phyloP scores from a whole-genome alignment of 2,329 filamentous ascomycete genomes.

The Amesomyces nigricolor region DNA sequence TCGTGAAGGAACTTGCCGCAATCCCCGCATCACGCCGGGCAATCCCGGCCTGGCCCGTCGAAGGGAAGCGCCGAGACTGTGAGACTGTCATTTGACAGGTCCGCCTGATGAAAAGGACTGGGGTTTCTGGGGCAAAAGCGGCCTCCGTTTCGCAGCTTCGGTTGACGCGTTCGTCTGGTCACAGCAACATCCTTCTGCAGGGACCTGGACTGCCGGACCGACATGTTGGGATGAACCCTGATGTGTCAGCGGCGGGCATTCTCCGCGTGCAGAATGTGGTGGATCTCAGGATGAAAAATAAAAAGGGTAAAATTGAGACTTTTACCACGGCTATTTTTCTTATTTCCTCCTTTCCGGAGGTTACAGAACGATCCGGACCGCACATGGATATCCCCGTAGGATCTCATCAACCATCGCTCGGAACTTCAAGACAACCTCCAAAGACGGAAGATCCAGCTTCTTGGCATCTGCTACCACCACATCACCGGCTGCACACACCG shows the following conservation, averaged over 20 bases:
- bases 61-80: background rate
- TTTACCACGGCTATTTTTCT: background rate
- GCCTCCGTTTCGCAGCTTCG: too few relatives aligned
- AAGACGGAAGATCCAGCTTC: background rate
- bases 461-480: constrained; percentile 7
- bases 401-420: background rate
- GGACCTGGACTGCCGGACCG: too few relatives aligned
- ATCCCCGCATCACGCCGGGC: background rate
- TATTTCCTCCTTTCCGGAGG: background rate
- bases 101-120: constrained; percentile 1
- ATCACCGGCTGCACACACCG: background rate
- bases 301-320: background rate
- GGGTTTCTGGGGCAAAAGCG: background rate
- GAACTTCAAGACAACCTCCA: background rate
- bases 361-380: background rate
- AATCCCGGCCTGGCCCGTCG: background rate
- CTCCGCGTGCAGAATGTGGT: background rate
- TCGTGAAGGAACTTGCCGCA: too few relatives aligned
- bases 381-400: background rate
- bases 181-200: too few relatives aligned
- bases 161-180: too few relatives aligned
- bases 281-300: background rate
- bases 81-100: constrained; percentile 2
- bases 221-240: too few relatives aligned
- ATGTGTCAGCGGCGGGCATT: background rate